Percentiles rank a stretch among this genome's conserved stretches.
Evolutionary conservation across 768 basidiomycete genomes (phyloP).

Genomic region (Boletus speciosus): DNA sequence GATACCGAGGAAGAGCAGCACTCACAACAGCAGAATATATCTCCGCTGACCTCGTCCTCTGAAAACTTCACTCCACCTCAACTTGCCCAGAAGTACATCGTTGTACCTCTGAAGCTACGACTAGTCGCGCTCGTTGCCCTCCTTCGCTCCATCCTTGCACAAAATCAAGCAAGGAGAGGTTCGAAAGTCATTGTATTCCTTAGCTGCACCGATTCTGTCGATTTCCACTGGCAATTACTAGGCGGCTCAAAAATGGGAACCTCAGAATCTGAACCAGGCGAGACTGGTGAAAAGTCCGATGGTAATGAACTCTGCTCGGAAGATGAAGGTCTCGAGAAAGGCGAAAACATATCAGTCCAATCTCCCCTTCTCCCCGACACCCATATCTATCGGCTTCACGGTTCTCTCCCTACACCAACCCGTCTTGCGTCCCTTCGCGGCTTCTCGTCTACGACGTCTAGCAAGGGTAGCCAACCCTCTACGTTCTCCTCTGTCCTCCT

Average conservation of each 20-base stretch:
- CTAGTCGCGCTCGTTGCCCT: conserved; percentile 87
- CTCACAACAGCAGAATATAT: conserved; percentile 12
- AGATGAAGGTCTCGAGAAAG: conserved; percentile 25
- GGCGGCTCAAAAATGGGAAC: conserved; percentile 67
- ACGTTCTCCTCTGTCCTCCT: conserved; percentile 69
- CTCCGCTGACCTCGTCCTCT: conserved; percentile 20
- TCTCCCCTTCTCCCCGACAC: conserved; percentile 81
- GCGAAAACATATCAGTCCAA: conserved; percentile 48
- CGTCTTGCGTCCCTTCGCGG: conserved; percentile 81
- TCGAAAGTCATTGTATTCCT: conserved; percentile 91
- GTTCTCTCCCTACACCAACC: conserved; percentile 77
- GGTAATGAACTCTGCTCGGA: conserved; percentile 24
- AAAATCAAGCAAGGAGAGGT: conserved; percentile 48
- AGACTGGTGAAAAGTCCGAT: conserved; percentile 25
- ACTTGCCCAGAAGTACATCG: conserved; percentile 83
- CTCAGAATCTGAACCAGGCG: conserved; percentile 22
- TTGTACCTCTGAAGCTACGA: conserved; percentile 91
- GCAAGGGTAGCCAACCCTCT: conserved; percentile 29
- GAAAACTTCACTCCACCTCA: conserved; percentile 92
- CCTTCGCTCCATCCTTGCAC: conserved; percentile 72
- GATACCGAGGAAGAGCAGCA: conserved; percentile 39
- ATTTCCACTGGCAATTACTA: conserved; percentile 90
- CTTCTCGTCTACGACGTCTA: conserved; percentile 54
- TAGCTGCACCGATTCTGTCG: conserved; percentile 96
- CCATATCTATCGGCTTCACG: conserved; percentile 85